These are phyloP conservation scores for Diplotaxis tenuifolia DNA, from an alignment of 345 rosid species.

Conservation along the genomic window DNA sequence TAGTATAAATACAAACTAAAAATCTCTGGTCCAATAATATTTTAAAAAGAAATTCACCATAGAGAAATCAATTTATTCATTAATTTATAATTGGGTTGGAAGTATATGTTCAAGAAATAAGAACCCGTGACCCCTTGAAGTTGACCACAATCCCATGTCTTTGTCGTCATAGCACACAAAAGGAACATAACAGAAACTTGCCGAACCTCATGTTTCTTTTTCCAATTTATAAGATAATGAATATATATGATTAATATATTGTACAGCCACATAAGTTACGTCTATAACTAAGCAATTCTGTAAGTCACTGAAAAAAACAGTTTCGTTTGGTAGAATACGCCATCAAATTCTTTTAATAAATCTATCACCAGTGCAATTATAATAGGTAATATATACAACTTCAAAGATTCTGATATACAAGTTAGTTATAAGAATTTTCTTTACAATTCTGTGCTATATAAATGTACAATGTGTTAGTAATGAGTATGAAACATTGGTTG, in stretches of 20 bases:
- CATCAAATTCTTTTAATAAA: background rate
- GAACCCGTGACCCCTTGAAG: slow-evolving; percentile 36
- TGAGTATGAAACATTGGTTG: background rate
- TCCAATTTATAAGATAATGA: background rate
- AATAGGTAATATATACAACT: background rate
- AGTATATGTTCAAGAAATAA: slow-evolving; percentile 13
- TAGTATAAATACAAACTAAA: background rate
- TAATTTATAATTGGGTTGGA: slow-evolving; percentile 20
- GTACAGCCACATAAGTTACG: background rate
- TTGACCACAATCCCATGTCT: slow-evolving; percentile 29
- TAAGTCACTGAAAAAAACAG: background rate
- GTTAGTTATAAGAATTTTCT: background rate
- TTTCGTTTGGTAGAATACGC: background rate
- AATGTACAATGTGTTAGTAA: background rate
- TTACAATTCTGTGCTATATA: background rate
- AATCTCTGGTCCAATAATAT: background rate
- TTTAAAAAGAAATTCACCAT: background rate
- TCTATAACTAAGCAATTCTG: background rate
- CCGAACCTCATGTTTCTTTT: slow-evolving; percentile 6
- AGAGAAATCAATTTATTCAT: background rate
- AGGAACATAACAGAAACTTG: slow-evolving; percentile 24
- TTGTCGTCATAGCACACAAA: slow-evolving; percentile 9
- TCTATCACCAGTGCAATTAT: background rate
- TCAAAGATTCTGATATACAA: background rate
- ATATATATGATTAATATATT: background rate